Percentiles rank a stretch among this genome's conserved stretches.
phyloP scores from a whole-genome alignment of 768 basidiomycete species.

The Solioccasus polychromus region DNA sequence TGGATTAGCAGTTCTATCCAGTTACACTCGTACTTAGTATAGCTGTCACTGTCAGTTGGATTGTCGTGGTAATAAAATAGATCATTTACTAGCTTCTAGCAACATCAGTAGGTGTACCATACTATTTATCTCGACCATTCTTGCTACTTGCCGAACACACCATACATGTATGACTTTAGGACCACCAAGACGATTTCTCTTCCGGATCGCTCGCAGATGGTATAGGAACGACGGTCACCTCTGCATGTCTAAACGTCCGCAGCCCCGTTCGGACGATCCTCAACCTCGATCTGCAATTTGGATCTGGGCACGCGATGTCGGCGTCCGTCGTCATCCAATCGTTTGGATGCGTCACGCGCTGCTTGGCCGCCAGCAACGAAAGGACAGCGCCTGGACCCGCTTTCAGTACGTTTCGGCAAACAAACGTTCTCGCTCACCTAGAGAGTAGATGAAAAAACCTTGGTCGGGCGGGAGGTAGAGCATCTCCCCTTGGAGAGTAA shows the following conservation, averaged over 20 bases:
- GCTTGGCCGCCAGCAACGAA: constrained; percentile 69
- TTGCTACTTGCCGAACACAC: too few relatives aligned
- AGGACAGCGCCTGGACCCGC: constrained; percentile 50
- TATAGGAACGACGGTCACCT: constrained; percentile 49
- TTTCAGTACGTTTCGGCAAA: too few relatives aligned
- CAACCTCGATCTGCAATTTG: constrained; percentile 56
- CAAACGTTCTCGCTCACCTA: constrained; percentile 48
- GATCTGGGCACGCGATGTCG: constrained; percentile 66
- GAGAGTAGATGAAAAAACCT: constrained; percentile 67
- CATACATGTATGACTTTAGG: too few relatives aligned
- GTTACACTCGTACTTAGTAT: too few relatives aligned
- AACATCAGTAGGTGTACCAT: too few relatives aligned
- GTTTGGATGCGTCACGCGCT: constrained; percentile 49
- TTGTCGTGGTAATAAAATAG: too few relatives aligned
- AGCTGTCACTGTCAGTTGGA: too few relatives aligned
- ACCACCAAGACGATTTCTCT: not conserved
- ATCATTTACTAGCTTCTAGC: too few relatives aligned
- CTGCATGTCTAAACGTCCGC: constrained; percentile 52
- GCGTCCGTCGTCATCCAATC: constrained; percentile 72
- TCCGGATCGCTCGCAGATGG: not conserved
- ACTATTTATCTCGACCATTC: too few relatives aligned
- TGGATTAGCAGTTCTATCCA: too few relatives aligned
- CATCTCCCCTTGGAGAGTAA: constrained; percentile 64
- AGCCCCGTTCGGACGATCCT: constrained; percentile 49
- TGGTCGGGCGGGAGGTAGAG: constrained; percentile 57